Conservation (phyloP, 1,284 basidiomycete genomes). For the Apiotrichum gamsii region DNA sequence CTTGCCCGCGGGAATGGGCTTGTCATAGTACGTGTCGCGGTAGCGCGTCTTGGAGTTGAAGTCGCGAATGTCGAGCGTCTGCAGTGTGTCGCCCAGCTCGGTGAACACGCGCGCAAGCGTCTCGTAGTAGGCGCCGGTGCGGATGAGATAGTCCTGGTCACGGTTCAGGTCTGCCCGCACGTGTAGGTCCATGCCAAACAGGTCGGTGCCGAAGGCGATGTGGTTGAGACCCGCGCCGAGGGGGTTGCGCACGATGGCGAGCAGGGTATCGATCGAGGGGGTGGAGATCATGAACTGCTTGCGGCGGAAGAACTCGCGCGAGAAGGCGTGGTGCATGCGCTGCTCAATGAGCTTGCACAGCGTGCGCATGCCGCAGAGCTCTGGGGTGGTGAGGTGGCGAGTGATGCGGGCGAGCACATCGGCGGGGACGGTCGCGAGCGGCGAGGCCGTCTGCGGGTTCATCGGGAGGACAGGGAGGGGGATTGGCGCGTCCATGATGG, state of each 20-base stretch:
- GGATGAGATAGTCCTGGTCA: conserved; percentile 5
- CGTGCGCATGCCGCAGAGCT: conserved; percentile 4
- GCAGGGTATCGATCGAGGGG: conserved; percentile 5
- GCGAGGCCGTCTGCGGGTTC: conserved; percentile 1
- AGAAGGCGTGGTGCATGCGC: conserved; percentile 4
- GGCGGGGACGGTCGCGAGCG: conserved; percentile 8
- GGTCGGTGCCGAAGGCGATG: conserved; percentile 7
- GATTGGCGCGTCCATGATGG: no score
- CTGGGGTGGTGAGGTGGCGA: conserved; percentile 2
- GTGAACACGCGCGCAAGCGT: conserved; percentile 2
- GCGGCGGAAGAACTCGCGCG: conserved; percentile 13
- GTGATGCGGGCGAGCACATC: conserved; percentile 13
- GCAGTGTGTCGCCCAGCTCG: conserved; percentile 1
- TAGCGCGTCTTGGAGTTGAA: conserved; percentile 30
- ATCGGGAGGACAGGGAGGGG: no score
- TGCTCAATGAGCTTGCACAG: conserved; percentile 10
- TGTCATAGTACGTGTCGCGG: conserved; percentile 15
- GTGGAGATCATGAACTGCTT: conserved; percentile 16
- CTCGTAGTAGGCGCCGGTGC: conserved; percentile 1
- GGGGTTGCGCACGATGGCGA: conserved; percentile 6
- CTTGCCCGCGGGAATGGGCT: no score
- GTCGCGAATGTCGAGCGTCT: conserved; percentile 52
- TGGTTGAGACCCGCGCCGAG: conserved; percentile 4
- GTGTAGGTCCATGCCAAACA: no score
- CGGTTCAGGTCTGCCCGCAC: no score